Percentiles rank a stretch among this genome's conserved stretches.
Conservation (phyloP, 305 asterid genomes). For the Fraxinus albicans region DNA sequence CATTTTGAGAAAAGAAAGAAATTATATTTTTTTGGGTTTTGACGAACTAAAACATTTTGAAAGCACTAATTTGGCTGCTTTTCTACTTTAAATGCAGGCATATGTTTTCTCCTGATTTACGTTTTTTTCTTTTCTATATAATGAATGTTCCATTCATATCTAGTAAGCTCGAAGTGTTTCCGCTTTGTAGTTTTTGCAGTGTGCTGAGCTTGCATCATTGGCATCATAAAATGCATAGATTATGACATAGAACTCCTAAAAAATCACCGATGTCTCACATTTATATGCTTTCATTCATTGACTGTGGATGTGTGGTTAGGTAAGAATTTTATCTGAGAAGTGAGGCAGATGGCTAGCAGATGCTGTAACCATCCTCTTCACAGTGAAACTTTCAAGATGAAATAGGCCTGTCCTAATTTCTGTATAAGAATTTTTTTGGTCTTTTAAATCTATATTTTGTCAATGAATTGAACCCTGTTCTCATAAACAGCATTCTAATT, state of each 20-base stretch:
- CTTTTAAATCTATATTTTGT: conserved; percentile 3
- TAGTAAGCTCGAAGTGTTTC: background rate
- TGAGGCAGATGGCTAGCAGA: background rate
- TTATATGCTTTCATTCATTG: background rate
- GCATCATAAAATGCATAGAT: background rate
- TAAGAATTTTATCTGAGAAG: background rate
- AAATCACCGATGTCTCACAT: background rate
- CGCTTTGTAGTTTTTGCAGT: conserved; percentile 13
- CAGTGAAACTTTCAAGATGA: background rate
- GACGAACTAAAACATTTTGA: background rate
- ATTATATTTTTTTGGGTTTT: background rate
- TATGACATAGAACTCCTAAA: conserved; percentile 2
- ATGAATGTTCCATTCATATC: conserved; percentile 8
- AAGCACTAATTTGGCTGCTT: background rate
- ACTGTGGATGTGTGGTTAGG: background rate
- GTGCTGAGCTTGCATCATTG: conserved; percentile 8
- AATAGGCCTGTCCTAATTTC: background rate
- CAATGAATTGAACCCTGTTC: conserved; percentile 3
- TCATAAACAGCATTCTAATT: background rate
- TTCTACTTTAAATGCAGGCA: background rate
- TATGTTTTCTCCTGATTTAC: background rate
- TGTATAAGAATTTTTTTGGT: background rate
- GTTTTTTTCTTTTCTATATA: background rate
- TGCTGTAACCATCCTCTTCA: conserved; percentile 14
- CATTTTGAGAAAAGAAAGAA: background rate